Percentiles rank a stretch among this genome's conserved stretches.
Evolutionary conservation across 1,284 basidiomycete species (phyloP).

Genomic region (Boletus hoseneyae): DNA sequence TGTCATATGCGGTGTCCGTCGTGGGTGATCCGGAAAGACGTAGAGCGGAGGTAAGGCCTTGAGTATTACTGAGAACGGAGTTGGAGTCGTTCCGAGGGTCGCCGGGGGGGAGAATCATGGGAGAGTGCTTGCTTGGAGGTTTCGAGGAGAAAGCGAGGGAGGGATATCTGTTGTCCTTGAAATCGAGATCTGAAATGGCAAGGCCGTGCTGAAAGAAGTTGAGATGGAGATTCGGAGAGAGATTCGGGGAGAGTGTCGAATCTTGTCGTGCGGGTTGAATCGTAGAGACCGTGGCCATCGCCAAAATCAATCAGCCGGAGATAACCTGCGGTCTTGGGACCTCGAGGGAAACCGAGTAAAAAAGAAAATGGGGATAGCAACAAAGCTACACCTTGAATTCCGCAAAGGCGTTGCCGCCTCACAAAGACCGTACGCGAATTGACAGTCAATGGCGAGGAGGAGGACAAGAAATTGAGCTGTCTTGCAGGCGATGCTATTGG

Average conservation of each 20-base stretch:
- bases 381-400: neutral
- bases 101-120: slow-evolving; percentile 29
- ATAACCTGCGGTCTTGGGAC: slow-evolving; percentile 16
- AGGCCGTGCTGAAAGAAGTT: slow-evolving; percentile 50
- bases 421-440: neutral
- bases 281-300: slow-evolving; percentile 47
- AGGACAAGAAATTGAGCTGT: too few species aligned
- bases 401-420: neutral
- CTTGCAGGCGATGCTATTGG: slow-evolving; percentile 23
- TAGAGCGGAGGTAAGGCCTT: slow-evolving; percentile 8
- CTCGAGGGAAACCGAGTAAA: slow-evolving; percentile 14
- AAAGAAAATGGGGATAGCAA: slow-evolving; percentile 9
- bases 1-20: slow-evolving; percentile 18
- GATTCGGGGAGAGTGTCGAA: slow-evolving; percentile 32
- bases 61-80: slow-evolving; percentile 14
- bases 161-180: slow-evolving; percentile 61
- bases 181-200: slow-evolving; percentile 54
- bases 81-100: slow-evolving; percentile 19
- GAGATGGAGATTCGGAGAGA: slow-evolving; percentile 32
- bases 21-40: slow-evolving; percentile 15
- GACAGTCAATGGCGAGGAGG: neutral
- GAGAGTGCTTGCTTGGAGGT: slow-evolving; percentile 27
- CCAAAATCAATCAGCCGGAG: slow-evolving; percentile 21
- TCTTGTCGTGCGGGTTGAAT: slow-evolving; percentile 44
- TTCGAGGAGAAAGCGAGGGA: slow-evolving; percentile 34